These are phyloP conservation scores for Phytophthora rubi DNA, from an alignment of 352 stramenopile genomes.

Conservation along the genomic window DNA sequence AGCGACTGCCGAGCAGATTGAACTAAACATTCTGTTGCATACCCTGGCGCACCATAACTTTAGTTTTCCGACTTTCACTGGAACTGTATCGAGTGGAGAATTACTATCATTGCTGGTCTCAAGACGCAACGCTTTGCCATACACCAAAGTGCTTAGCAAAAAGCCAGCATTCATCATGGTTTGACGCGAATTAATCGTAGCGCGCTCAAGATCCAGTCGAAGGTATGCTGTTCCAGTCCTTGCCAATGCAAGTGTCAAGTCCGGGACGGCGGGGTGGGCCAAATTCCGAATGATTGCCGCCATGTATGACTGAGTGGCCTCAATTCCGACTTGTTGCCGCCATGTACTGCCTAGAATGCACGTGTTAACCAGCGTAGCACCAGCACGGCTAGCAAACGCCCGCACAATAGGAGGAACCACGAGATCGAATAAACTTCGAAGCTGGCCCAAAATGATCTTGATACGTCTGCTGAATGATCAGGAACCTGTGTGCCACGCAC, in stretches of 20 bases:
- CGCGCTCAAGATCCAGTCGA: neutral
- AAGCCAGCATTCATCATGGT: neutral
- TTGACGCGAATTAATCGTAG: neutral
- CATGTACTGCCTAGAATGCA: neutral
- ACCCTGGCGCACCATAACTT: neutral
- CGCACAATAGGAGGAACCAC: neutral
- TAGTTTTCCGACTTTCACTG: neutral
- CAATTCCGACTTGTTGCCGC: neutral
- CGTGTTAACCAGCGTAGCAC: neutral
- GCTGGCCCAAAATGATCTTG: neutral
- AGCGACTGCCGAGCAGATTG: neutral
- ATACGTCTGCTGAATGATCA: neutral
- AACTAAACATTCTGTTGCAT: neutral
- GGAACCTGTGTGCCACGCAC: neutral
- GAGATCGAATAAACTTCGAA: neutral
- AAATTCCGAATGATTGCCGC: neutral
- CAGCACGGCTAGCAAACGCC: neutral
- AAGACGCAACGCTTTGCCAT: neutral
- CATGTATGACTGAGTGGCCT: too few relatives aligned
- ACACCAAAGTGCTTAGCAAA: neutral
- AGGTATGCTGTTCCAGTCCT: neutral
- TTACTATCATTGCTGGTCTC: neutral
- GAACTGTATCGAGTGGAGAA: neutral
- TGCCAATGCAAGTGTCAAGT: neutral
- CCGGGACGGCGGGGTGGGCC: neutral